Conservation (phyloP, 257 asterid species). For the Solanum appendiculatum region DNA sequence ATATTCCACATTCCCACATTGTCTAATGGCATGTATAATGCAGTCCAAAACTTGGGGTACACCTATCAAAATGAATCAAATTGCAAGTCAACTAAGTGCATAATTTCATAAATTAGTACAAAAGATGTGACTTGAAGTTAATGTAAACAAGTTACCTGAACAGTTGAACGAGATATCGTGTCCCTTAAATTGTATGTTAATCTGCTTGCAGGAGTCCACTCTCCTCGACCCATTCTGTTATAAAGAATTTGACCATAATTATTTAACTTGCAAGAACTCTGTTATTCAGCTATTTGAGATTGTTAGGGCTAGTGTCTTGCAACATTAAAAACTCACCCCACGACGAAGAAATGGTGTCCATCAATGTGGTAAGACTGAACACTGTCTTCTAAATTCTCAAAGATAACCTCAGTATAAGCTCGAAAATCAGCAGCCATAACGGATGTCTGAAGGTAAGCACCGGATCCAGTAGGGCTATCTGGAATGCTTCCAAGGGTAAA, state of each 20-base stretch:
- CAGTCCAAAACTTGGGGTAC: conserved; percentile 30
- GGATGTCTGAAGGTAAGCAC: conserved; percentile 18
- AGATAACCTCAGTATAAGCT: conserved; percentile 17
- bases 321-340: not conserved
- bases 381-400: conserved; percentile 13
- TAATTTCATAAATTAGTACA: not conserved
- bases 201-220: conserved; percentile 33
- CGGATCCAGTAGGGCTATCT: conserved; percentile 11
- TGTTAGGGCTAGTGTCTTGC: not conserved
- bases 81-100: not conserved
- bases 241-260: too few species aligned
- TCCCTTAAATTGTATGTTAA: conserved; percentile 26
- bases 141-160: conserved; percentile 14
- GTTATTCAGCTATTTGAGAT: not conserved
- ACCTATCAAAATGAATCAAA: conserved; percentile 2
- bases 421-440: conserved; percentile 31
- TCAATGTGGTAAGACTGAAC: conserved; percentile 11
- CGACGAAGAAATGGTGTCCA: conserved; percentile 5
- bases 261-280: not conserved
- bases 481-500: conserved; percentile 16
- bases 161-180: conserved; percentile 30
- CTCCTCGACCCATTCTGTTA: conserved; percentile 32
- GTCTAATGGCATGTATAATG: conserved; percentile 34
- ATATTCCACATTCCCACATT: conserved; percentile 41
- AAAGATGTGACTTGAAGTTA: not conserved